Evolutionary conservation across 345 rosid genomes (phyloP).

Genomic region (Pistacia atlantica): DNA sequence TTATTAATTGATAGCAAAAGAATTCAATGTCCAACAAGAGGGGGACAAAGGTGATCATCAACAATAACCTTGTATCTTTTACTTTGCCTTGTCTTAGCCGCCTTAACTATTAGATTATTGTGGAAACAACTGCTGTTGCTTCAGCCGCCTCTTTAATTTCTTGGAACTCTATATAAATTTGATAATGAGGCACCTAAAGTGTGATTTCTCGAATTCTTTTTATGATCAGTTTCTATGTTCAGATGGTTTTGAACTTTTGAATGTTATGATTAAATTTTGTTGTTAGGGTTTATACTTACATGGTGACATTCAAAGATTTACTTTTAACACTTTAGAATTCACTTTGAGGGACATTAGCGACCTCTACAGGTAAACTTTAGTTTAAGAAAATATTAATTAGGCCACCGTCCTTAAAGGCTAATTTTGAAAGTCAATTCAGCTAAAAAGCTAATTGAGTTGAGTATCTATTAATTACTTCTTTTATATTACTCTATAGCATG

Average conservation of each 20-base stretch:
- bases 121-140: background rate
- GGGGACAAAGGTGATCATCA: conserved; percentile 12
- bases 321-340: conserved; percentile 7
- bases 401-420: conserved; percentile 6
- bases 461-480: conserved; percentile 10
- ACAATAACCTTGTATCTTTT: conserved; percentile 8
- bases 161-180: background rate
- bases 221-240: background rate
- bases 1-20: conserved; percentile 6
- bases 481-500: background rate
- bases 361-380: background rate
- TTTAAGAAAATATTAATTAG: background rate
- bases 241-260: background rate
- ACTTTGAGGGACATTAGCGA: conserved; percentile 26
- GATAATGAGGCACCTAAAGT: background rate
- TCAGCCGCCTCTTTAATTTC: conserved; percentile 1
- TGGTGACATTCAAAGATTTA: conserved; percentile 18
- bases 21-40: conserved; percentile 2
- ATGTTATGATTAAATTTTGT: background rate
- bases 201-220: background rate
- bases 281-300: conserved; percentile 11
- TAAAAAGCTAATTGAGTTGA: background rate
- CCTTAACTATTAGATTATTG: background rate
- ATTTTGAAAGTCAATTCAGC: conserved; percentile 6
- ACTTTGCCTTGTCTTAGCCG: background rate